Conservation (phyloP, 2,329 filamentous ascomycete species). For the Acephala macrosclerotiorum region DNA sequence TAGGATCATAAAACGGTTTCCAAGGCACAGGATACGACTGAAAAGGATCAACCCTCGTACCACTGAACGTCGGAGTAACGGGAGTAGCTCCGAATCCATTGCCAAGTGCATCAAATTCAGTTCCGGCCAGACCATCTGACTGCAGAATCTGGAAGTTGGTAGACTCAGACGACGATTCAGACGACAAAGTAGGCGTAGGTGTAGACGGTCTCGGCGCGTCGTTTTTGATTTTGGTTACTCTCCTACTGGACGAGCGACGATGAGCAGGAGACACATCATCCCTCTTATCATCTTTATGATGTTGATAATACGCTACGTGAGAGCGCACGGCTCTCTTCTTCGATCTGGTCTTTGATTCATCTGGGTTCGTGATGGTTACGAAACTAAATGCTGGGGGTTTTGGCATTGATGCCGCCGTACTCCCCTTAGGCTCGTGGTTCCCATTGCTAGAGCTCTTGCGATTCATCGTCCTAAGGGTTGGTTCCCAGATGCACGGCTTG, state of each 20-base stretch:
- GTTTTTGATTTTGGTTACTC: constrained; percentile 9
- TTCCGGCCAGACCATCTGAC: neutral
- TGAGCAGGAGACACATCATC: constrained; percentile 7
- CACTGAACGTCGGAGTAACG: constrained; percentile 11
- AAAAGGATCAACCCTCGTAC: constrained; percentile 21
- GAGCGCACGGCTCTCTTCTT: constrained; percentile 26
- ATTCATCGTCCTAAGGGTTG: neutral
- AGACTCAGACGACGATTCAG: neutral
- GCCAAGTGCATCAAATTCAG: neutral
- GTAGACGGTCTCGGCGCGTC: neutral
- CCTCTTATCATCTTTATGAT: constrained; percentile 24
- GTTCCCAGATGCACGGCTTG: neutral
- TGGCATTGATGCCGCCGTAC: neutral
- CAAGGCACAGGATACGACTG: constrained; percentile 23
- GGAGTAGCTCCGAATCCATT: neutral
- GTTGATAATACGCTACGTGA: constrained; percentile 28
- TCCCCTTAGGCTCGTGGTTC: constrained; percentile 9
- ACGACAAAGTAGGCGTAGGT: neutral
- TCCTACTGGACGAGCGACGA: neutral
- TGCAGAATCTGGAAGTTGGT: constrained; percentile 4
- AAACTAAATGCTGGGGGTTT: constrained; percentile 24
- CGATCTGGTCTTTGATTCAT: constrained; percentile 22
- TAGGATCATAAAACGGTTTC: constrained; percentile 22
- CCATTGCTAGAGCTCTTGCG: neutral
- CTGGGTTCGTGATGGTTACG: constrained; percentile 26